phyloP scores from a whole-genome alignment of 306 rosid species.

The Cicer cuneatum region DNA sequence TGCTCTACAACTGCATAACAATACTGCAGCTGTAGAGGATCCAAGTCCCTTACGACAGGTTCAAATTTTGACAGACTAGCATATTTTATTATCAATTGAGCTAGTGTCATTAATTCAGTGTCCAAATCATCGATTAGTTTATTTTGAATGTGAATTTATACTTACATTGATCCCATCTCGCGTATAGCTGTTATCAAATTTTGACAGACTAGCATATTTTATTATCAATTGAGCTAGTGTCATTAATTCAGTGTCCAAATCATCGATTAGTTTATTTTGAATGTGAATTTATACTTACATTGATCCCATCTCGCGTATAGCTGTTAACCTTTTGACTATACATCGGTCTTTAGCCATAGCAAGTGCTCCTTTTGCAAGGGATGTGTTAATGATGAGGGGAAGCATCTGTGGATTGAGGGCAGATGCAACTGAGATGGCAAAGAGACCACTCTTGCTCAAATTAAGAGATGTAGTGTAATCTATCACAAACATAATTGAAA shows the following conservation, averaged over 20 bases:
- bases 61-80: too few species aligned
- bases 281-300: conserved; percentile 59
- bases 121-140: conserved; percentile 19
- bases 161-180: conserved; percentile 89
- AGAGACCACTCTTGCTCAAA: conserved; percentile 61
- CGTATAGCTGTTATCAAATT: conserved; percentile 68
- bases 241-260: not conserved
- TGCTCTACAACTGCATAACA: too few species aligned
- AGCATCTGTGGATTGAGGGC: conserved; percentile 96
- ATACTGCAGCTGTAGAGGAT: too few species aligned
- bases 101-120: not conserved
- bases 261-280: conserved; percentile 21
- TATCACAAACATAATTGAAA: conserved; percentile 56
- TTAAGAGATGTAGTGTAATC: conserved; percentile 56
- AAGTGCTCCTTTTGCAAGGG: conserved; percentile 89
- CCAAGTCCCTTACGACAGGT: too few species aligned
- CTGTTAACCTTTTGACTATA: conserved; percentile 71
- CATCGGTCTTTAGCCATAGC: conserved; percentile 92
- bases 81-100: too few species aligned
- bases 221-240: too few species aligned
- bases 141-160: conserved; percentile 34
- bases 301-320: conserved; percentile 84
- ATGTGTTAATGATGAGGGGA: conserved; percentile 73
- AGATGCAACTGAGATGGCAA: conserved; percentile 80
- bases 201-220: too few species aligned